phyloP scores from a whole-genome alignment of 768 basidiomycete genomes.

The Mycena indigotica region DNA sequence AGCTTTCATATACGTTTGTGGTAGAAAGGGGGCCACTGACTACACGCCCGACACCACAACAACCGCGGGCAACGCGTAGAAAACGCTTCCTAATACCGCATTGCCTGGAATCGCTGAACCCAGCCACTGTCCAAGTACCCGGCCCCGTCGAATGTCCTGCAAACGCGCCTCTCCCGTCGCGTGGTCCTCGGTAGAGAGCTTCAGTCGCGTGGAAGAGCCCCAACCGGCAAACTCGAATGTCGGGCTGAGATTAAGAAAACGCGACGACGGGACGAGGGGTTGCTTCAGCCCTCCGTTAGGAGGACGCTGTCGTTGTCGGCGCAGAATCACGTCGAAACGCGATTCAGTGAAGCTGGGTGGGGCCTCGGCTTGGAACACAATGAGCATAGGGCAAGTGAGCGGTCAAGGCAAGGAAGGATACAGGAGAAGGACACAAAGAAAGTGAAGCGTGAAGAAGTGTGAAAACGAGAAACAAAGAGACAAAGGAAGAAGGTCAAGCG shows the following conservation, averaged over 20 bases:
- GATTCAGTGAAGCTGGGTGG: constrained; percentile 50
- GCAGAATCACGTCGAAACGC: constrained; percentile 58
- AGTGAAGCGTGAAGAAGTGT: too few species aligned
- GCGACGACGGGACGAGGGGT: constrained; percentile 48
- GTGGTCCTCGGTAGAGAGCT: constrained; percentile 47
- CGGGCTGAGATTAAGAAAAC: constrained; percentile 62
- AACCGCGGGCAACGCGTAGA: constrained; percentile 70
- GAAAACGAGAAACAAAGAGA: too few species aligned
- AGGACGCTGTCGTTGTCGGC: constrained; percentile 58
- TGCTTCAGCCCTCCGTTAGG: constrained; percentile 44
- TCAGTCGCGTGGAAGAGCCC: constrained; percentile 55
- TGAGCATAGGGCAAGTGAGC: too few species aligned
- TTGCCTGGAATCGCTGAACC: constrained; percentile 71
- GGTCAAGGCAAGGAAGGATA: too few species aligned
- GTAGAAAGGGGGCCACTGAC: constrained; percentile 39
- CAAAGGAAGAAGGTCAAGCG: too few species aligned
- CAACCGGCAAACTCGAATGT: constrained; percentile 76
- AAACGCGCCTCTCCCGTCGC: constrained; percentile 35
- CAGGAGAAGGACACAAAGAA: too few species aligned
- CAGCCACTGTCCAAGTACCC: constrained; percentile 60
- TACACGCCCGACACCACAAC: constrained; percentile 63
- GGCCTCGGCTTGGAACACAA: neutral
- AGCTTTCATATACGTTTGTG: neutral
- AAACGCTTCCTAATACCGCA: constrained; percentile 67
- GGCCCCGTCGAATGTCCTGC: constrained; percentile 32